phyloP scores from a whole-genome alignment of 73 alveolate genomes.

The Symbiodinium pilosum region DNA sequence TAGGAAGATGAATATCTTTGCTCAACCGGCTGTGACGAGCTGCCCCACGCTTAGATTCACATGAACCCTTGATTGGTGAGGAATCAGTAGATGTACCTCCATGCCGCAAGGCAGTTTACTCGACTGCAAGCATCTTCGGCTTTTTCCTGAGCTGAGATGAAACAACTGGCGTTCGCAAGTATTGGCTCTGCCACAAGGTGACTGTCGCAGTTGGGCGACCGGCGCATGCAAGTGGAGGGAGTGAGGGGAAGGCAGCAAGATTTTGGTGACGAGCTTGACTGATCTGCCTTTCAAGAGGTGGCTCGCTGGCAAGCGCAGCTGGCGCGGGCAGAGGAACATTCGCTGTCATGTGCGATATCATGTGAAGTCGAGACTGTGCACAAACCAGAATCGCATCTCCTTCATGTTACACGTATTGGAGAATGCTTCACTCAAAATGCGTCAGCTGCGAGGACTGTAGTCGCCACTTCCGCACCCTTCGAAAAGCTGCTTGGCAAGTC shows the following conservation, averaged over 20 bases:
- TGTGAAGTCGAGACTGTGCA: too few relatives aligned
- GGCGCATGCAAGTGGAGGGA: not conserved
- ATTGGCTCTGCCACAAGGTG: not conserved
- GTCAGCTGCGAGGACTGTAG: conserved; percentile 13
- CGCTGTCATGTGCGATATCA: too few relatives aligned
- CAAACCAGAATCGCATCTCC: too few relatives aligned
- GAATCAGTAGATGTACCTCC: too few relatives aligned
- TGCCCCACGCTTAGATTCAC: not conserved
- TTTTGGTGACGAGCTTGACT: not conserved
- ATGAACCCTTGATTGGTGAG: too few relatives aligned
- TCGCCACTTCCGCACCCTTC: conserved; percentile 28
- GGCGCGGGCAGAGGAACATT: conserved; percentile 44
- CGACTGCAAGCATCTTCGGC: conserved; percentile 24
- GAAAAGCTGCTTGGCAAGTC: not conserved
- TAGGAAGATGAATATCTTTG: conserved; percentile 72
- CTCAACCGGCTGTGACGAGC: conserved; percentile 73
- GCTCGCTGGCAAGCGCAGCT: conserved; percentile 64
- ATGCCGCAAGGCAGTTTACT: conserved; percentile 64
- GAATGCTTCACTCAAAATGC: too few relatives aligned
- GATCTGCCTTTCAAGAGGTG: too few relatives aligned
- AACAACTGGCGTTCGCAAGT: not conserved
- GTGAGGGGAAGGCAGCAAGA: not conserved
- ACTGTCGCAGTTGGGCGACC: not conserved
- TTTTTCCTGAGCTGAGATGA: not conserved
- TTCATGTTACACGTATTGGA: too few relatives aligned